Evolutionary conservation across 1,284 basidiomycete species (phyloP).

Genomic region (Heliocybe sulcata): DNA sequence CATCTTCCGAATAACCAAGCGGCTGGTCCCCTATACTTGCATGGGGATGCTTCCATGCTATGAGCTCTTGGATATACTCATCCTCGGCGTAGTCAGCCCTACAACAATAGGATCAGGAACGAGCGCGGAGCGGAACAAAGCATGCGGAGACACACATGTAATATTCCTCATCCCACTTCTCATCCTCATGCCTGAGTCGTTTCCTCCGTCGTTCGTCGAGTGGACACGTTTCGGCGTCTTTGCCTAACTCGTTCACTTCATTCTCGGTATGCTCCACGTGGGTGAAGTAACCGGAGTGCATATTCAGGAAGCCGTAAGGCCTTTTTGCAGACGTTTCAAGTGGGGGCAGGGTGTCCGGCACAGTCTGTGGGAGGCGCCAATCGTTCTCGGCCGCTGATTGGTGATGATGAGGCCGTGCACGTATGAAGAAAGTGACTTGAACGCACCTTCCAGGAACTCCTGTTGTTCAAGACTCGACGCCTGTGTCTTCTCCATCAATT

Average conservation of each 20-base stretch:
- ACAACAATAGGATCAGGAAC: constrained; percentile 2
- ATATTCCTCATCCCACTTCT: constrained; percentile 76
- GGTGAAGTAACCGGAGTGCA: constrained; percentile 65
- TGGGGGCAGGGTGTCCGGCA: constrained; percentile 32
- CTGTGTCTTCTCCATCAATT: constrained; percentile 31
- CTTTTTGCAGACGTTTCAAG: constrained; percentile 34
- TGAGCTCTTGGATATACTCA: constrained; percentile 61
- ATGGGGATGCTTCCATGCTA: constrained; percentile 55
- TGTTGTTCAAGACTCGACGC: constrained; percentile 44
- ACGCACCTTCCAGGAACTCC: constrained; percentile 53
- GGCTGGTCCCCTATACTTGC: constrained; percentile 18
- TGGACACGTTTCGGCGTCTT: constrained; percentile 47
- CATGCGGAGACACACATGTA: constrained; percentile 57
- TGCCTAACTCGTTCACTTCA: constrained; percentile 70
- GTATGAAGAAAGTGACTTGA: constrained; percentile 3
- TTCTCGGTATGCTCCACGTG: constrained; percentile 68
- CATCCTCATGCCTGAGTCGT: constrained; percentile 53
- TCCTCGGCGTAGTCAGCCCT: constrained; percentile 78
- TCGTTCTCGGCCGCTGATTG: constrained; percentile 61
- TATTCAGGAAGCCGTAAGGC: constrained; percentile 67
- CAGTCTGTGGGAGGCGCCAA: constrained; percentile 65
- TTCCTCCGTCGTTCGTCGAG: constrained; percentile 35
- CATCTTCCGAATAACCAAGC: constrained; percentile 59
- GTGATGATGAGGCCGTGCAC: constrained; percentile 2
- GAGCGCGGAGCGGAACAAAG: constrained; percentile 3